phyloP scores from a whole-genome alignment of 2,329 filamentous ascomycete genomes.

The Epichloe coenophiala region DNA sequence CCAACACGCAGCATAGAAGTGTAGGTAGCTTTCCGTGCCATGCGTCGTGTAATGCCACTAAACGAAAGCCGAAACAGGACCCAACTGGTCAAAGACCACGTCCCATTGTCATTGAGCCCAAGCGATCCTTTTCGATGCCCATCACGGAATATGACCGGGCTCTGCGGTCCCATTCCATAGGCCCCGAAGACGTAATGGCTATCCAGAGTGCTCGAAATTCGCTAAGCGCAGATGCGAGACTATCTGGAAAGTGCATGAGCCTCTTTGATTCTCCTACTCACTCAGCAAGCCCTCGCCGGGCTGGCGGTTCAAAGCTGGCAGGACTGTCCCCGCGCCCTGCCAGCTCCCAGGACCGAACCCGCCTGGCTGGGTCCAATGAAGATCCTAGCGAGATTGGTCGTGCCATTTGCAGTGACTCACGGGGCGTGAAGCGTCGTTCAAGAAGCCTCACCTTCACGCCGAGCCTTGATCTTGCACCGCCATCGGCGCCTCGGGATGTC shows the following conservation, averaged over 20 bases:
- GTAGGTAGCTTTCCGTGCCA: constrained; percentile 23
- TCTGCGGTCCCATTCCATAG: constrained; percentile 47
- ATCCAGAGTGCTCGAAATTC: constrained; percentile 43
- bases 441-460: constrained; percentile 44
- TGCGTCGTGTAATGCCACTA: neutral
- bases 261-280: constrained; percentile 1
- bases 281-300: constrained; percentile 15
- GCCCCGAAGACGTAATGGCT: constrained; percentile 38
- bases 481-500: constrained; percentile 11
- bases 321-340: constrained; percentile 48
- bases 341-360: constrained; percentile 41
- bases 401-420: constrained; percentile 44
- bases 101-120: constrained; percentile 25
- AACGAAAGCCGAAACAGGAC: constrained; percentile 8
- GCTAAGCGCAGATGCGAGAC: constrained; percentile 29
- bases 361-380: constrained; percentile 22
- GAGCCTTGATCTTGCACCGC: constrained; percentile 17
- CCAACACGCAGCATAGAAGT: constrained; percentile 28
- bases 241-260: constrained; percentile 12
- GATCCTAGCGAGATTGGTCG: constrained; percentile 45
- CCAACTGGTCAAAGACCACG: constrained; percentile 25
- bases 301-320: constrained; percentile 28
- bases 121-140: constrained; percentile 45
- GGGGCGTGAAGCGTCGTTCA: constrained; percentile 38
- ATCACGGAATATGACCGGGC: constrained; percentile 48